These are phyloP conservation scores for Ophiocytium majus DNA, from an alignment of 352 stramenopile genomes.

Conservation along the genomic window DNA sequence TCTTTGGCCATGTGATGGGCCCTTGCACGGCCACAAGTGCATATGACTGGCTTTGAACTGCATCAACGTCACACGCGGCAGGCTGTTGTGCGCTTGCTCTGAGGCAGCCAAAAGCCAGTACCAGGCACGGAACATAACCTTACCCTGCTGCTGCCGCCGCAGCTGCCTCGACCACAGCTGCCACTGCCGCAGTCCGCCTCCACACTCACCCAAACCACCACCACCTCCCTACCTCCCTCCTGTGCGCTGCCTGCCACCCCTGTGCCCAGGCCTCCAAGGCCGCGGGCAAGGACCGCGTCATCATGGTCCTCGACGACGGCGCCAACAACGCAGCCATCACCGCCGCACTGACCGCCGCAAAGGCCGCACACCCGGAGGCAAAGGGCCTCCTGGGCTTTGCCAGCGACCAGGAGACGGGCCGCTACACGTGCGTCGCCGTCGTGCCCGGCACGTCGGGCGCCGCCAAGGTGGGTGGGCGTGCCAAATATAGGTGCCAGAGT, in stretches of 20 bases:
- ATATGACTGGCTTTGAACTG: no score
- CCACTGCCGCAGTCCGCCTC: no score
- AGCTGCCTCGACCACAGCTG: no score
- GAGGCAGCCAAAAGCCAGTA: no score
- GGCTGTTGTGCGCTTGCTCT: no score
- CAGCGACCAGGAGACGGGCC: not conserved
- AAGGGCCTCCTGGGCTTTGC: not conserved
- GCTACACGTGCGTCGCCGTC: constrained; percentile 10
- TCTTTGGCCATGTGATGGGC: no score
- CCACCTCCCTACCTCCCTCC: no score
- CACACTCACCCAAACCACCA: no score
- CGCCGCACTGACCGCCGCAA: not conserved
- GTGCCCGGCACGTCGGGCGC: constrained; percentile 1
- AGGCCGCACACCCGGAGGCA: not conserved
- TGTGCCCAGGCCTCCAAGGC: not conserved
- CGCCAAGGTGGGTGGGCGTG: not conserved
- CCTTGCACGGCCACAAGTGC: no score
- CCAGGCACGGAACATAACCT: no score
- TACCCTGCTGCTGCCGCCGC: no score
- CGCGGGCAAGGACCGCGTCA: constrained; percentile 1
- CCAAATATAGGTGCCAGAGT: not conserved
- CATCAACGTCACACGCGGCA: no score
- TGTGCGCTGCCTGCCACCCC: not conserved
- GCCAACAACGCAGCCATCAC: not conserved
- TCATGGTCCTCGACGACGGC: not conserved